Percentiles rank a stretch among this genome's conserved stretches.
Evolutionary conservation across 2,329 filamentous ascomycete genomes (phyloP).

Genomic region (Penicillium janthinellum): DNA sequence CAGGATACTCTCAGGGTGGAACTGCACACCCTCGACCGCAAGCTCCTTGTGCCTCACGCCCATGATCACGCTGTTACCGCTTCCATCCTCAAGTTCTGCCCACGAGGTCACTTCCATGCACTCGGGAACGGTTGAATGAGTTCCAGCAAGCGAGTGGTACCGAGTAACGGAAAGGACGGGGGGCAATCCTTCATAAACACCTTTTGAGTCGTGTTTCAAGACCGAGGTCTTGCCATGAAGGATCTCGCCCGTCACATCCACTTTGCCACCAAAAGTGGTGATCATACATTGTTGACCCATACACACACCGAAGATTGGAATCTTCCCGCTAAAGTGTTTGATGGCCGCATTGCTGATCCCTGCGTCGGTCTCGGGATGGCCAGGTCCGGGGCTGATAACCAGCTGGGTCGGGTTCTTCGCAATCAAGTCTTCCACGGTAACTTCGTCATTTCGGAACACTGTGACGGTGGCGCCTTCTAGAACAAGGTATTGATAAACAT

Average conservation of each 20-base stretch:
- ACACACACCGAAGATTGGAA: constrained; percentile 95
- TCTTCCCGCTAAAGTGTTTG: constrained; percentile 86
- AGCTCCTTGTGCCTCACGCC: constrained; percentile 91
- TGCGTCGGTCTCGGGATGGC: constrained; percentile 87
- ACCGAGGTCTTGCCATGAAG: constrained; percentile 96
- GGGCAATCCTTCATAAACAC: constrained; percentile 81
- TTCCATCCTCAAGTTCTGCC: constrained; percentile 70
- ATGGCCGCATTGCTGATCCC: constrained; percentile 93
- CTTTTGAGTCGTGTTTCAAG: constrained; percentile 83
- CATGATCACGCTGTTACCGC: constrained; percentile 87
- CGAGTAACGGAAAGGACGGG: constrained; percentile 85
- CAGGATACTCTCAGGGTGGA: constrained; percentile 95
- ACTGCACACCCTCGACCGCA: constrained; percentile 93
- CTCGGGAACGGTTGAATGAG: constrained; percentile 79
- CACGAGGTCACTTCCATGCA: constrained; percentile 89
- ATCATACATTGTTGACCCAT: constrained; percentile 99
- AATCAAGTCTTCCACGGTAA: constrained; percentile 81
- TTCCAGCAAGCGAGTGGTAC: constrained; percentile 95
- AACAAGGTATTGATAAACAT: constrained; percentile 96
- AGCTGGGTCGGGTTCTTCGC: constrained; percentile 86
- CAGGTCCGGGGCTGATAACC: constrained; percentile 91
- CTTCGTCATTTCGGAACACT: constrained; percentile 89
- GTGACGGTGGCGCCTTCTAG: constrained; percentile 92
- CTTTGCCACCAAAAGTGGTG: constrained; percentile 86
- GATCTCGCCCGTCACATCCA: constrained; percentile 92